phyloP scores from a whole-genome alignment of 1,284 basidiomycete species.

The Xanthoconium separans region DNA sequence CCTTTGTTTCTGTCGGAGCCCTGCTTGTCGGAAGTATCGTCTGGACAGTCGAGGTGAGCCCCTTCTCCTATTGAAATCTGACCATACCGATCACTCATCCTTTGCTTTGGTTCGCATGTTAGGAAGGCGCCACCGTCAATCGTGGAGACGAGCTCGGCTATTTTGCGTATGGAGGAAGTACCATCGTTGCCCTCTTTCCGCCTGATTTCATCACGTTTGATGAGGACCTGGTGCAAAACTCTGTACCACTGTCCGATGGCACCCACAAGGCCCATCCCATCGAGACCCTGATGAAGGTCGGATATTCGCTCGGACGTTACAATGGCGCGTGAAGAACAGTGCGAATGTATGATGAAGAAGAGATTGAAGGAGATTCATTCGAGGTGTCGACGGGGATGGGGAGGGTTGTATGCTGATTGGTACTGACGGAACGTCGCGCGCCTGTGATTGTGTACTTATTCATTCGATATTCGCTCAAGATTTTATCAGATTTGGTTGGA shows the following conservation, averaged over 20 bases:
- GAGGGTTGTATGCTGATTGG: no score
- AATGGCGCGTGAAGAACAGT: slow-evolving; percentile 7
- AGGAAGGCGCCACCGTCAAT: slow-evolving; percentile 38
- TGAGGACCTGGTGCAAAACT: slow-evolving; percentile 62
- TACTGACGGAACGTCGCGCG: no score
- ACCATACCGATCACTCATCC: slow-evolving; percentile 8
- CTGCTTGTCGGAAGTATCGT: slow-evolving; percentile 58
- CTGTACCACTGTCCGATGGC: slow-evolving; percentile 30
- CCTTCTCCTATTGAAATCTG: background rate
- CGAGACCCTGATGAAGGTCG: slow-evolving; percentile 73
- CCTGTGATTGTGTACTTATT: no score
- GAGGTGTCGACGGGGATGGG: no score
- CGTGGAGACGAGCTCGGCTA: slow-evolving; percentile 62
- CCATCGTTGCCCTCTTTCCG: slow-evolving; percentile 67
- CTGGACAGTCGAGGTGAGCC: slow-evolving; percentile 44
- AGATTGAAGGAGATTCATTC: no score
- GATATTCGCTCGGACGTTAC: slow-evolving; percentile 28
- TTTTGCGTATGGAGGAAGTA: slow-evolving; percentile 73
- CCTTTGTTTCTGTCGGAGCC: slow-evolving; percentile 64
- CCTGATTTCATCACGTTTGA: slow-evolving; percentile 61
- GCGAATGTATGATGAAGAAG: no score
- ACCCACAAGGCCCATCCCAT: slow-evolving; percentile 26
- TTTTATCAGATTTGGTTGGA: no score
- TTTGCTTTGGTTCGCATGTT: slow-evolving; percentile 12
- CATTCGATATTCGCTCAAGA: no score